Conservation (phyloP, 805 yeast species). For the Candida orba region DNA sequence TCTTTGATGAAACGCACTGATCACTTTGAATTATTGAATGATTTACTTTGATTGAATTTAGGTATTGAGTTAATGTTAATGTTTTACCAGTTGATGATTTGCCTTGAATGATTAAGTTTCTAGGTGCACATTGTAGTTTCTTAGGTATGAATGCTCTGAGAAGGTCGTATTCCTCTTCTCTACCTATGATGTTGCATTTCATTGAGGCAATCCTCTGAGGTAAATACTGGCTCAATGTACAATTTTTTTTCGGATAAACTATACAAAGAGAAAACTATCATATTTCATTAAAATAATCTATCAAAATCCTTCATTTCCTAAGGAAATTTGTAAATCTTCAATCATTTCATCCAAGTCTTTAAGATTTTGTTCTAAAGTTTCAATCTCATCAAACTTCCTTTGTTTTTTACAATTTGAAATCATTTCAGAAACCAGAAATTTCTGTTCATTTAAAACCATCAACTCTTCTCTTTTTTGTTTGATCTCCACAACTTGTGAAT, state of each 20-base stretch:
- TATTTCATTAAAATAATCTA: background rate
- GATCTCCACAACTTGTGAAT: constrained; percentile 45
- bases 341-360: constrained; percentile 49
- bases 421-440: constrained; percentile 60
- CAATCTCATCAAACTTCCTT: constrained; percentile 72
- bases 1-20: constrained; percentile 20
- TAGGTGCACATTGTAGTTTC: constrained; percentile 6
- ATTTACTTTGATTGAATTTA: constrained; percentile 7
- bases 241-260: background rate
- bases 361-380: constrained; percentile 49
- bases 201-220: background rate
- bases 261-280: too few species aligned
- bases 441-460: constrained; percentile 84
- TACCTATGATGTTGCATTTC: constrained; percentile 1
- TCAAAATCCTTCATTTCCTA: constrained; percentile 50
- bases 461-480: constrained; percentile 61
- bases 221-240: too few species aligned
- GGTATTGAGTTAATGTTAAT: constrained; percentile 7
- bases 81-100: constrained; percentile 21
- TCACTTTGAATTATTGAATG: constrained; percentile 19
- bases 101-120: constrained; percentile 12
- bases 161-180: constrained; percentile 15
- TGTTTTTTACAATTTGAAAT: constrained; percentile 53
- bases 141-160: constrained; percentile 13
- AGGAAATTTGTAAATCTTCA: constrained; percentile 32